Evolutionary conservation across 495 filamentous ascomycete genomes (phyloP).

Genomic region (Trichoderma parareesei): DNA sequence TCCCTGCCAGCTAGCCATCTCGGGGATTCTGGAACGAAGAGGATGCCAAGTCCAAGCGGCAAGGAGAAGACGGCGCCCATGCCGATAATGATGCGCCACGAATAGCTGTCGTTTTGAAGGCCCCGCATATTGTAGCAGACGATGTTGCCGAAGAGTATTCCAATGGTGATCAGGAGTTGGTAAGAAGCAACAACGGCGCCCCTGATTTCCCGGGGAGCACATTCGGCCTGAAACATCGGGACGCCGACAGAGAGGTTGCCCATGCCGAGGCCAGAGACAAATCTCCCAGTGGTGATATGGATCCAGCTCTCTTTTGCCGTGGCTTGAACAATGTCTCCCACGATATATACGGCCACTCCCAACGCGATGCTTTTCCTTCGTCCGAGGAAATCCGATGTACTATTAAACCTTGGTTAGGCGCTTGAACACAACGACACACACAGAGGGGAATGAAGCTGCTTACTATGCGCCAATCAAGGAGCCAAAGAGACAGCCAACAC

Average conservation of each 20-base stretch:
- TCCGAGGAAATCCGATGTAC: constrained; percentile 31
- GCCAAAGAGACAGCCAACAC: constrained; percentile 33
- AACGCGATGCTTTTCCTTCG: constrained; percentile 30
- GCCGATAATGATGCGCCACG: constrained; percentile 67
- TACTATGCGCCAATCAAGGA: constrained; percentile 28
- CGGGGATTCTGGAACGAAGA: constrained; percentile 57
- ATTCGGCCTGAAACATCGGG: constrained; percentile 54
- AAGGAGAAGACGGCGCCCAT: constrained; percentile 58
- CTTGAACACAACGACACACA: background rate
- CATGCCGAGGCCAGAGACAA: constrained; percentile 57
- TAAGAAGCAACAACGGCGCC: constrained; percentile 54
- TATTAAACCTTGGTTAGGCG: background rate
- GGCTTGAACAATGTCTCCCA: constrained; percentile 49
- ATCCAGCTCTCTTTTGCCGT: constrained; percentile 40
- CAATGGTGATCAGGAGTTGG: constrained; percentile 71
- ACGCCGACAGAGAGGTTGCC: constrained; percentile 56
- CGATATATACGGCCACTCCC: constrained; percentile 28
- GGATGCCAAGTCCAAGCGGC: constrained; percentile 53
- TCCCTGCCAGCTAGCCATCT: constrained; percentile 49
- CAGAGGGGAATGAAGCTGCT: background rate
- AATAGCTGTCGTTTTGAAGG: constrained; percentile 32
- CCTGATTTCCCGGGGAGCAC: constrained; percentile 49
- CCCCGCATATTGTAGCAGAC: constrained; percentile 54
- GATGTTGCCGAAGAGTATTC: constrained; percentile 65
- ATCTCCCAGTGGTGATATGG: constrained; percentile 42